phyloP scores from a whole-genome alignment of 164 flowering plant species.

The Dillenia suffruticosa region DNA sequence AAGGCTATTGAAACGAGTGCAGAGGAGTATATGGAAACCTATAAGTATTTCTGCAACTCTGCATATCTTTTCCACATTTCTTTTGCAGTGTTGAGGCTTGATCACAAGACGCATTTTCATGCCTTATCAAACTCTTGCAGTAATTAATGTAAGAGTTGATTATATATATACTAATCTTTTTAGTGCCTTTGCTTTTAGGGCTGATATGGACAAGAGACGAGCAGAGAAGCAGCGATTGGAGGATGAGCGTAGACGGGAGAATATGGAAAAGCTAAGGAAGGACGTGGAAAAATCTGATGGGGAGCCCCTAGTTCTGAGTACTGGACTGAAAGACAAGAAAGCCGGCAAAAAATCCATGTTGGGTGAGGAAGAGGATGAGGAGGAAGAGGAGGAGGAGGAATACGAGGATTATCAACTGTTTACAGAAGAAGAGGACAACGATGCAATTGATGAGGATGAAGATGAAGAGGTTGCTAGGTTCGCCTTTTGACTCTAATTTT shows the following conservation, averaged over 20 bases:
- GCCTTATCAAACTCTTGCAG: background rate
- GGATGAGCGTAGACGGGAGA: constrained; percentile 60
- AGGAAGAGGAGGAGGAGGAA: constrained; percentile 48
- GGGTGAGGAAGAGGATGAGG: constrained; percentile 49
- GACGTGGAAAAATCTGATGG: constrained; percentile 79
- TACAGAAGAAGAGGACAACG: constrained; percentile 44
- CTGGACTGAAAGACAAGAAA: constrained; percentile 68
- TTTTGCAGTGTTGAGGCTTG: no score
- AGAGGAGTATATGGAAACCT: constrained; percentile 86
- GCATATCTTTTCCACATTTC: background rate
- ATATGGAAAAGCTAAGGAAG: constrained; percentile 82
- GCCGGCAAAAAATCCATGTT: constrained; percentile 13
- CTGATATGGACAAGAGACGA: constrained; percentile 84
- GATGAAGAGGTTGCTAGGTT: constrained; percentile 61
- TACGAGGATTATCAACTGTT: constrained; percentile 29
- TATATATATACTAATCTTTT: background rate
- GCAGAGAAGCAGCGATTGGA: constrained; percentile 82
- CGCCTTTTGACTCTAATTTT: constrained; percentile 17
- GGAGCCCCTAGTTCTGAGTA: constrained; percentile 73
- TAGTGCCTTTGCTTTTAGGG: constrained; percentile 36
- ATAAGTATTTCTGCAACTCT: constrained; percentile 44
- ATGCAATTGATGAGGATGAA: constrained; percentile 53
- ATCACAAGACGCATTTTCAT: no score
- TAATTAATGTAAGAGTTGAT: background rate
- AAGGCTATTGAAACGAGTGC: constrained; percentile 82